Evolutionary conservation across 345 rosid genomes (phyloP), one percentile per base, ranked within the genome.

Genomic region (Hibiscus trionum): DNA sequence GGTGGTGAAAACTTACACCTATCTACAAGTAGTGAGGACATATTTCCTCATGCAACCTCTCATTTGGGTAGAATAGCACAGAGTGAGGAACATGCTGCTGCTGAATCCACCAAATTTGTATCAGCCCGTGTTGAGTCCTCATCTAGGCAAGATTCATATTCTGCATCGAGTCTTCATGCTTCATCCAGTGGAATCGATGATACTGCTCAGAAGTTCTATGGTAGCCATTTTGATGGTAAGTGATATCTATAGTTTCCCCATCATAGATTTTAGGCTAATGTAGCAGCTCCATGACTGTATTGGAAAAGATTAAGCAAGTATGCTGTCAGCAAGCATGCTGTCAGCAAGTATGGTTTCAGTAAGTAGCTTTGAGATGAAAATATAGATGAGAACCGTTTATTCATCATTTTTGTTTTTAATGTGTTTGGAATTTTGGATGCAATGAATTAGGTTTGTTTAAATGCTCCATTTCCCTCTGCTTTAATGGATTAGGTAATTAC

Each of bases 1-100:
- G 81, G 47, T 69, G 86, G 81, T 69, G 88, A 82, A 75, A 78
- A 66, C 80, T 66, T 49, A 27, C 57, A 27, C 69, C 71, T 61
- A 26, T 75, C 78, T 15, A 37, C 66, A 5, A 77, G 77, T 77
- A 70, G 55, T 72, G 73, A 70, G 72, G 88, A 81, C 26, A 37
- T 74, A 46, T 33, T 33, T 57, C 42, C 65, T 66, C 69, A 78
- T 78, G 66, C 77, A n/a, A 66, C 73, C 2, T 60, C 39, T 5
- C 77, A 29, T 75, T 11, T 58, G 49, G 61, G 61, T 63, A 79
- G 67, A 70, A 27, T 64, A 42, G 80, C 76, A 59, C 76, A 47
- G 53, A 72, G 68, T 78, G 83, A 76, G 63, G 81, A 77, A 65
- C 33, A 57, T 50, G 55, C 64, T 61, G 66, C 24, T 26, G 60